Evolutionary conservation across 306 rosid genomes (phyloP).

Genomic region (Fragaria ananassa): DNA sequence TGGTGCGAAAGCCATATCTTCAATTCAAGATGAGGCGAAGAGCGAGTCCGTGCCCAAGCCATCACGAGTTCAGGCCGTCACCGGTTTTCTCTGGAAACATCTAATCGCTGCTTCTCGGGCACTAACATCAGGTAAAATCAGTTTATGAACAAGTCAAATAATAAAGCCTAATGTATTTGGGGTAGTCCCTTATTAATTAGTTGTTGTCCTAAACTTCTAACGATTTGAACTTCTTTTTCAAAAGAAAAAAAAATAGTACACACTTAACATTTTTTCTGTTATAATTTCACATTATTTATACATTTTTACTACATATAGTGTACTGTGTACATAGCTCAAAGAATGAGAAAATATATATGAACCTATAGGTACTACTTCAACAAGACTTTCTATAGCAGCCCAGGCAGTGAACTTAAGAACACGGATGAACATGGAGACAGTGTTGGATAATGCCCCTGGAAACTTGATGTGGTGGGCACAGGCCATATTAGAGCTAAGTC

Average conservation of each 20-base stretch:
- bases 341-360: too few species aligned
- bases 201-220: too few species aligned
- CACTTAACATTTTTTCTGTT: too few species aligned
- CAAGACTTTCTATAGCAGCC: background rate
- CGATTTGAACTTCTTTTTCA: too few species aligned
- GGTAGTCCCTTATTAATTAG: too few species aligned
- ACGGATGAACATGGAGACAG: slow-evolving; percentile 24
- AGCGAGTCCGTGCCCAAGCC: slow-evolving; percentile 21
- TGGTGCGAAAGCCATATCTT: slow-evolving; percentile 12
- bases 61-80: slow-evolving; percentile 28
- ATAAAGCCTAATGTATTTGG: too few species aligned
- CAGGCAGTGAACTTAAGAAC: slow-evolving; percentile 45
- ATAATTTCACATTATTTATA: too few species aligned
- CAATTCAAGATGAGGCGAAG: slow-evolving; percentile 24
- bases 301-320: too few species aligned
- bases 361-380: background rate
- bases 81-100: slow-evolving; percentile 43
- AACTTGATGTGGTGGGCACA: background rate
- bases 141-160: too few species aligned
- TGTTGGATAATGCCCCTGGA: slow-evolving; percentile 3
- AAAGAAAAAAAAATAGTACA: too few species aligned
- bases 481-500: background rate
- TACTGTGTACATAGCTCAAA: too few species aligned
- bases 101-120: slow-evolving; percentile 11
- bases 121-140: background rate